phyloP scores from a whole-genome alignment of 1,284 basidiomycete species.

The Papiliotrema flavescens region DNA sequence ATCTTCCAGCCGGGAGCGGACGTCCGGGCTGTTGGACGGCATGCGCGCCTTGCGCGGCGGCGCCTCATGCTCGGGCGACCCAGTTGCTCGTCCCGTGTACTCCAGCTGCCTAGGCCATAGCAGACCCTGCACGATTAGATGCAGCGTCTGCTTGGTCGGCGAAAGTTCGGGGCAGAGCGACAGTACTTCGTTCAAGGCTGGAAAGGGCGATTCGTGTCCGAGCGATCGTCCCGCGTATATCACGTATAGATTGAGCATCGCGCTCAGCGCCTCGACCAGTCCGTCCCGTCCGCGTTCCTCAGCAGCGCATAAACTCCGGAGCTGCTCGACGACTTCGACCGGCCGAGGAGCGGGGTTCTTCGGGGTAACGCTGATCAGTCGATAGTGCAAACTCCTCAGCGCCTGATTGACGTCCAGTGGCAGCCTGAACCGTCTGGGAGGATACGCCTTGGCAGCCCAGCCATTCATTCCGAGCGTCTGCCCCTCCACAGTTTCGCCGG shows the following conservation, averaged over 20 bases:
- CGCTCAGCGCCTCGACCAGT: background rate
- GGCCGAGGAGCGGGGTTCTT: background rate
- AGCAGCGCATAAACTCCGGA: background rate
- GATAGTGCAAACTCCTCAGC: background rate
- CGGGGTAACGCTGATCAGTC: background rate
- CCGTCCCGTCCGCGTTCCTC: background rate
- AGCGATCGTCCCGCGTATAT: background rate
- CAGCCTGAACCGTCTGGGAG: background rate
- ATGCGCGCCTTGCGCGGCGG: background rate
- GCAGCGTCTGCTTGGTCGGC: constrained; percentile 17
- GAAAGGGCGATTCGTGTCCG: background rate
- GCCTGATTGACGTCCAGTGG: background rate
- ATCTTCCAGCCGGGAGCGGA: background rate
- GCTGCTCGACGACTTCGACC: background rate
- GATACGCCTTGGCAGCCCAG: background rate
- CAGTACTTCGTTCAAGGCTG: background rate
- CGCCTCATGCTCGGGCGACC: background rate
- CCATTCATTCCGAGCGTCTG: background rate
- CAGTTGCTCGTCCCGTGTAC: background rate
- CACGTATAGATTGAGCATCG: background rate
- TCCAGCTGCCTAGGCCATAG: constrained; percentile 4
- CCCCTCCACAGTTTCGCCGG: background rate
- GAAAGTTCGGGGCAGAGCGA: background rate
- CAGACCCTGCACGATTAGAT: constrained; percentile 10
- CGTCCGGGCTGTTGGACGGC: background rate